These are phyloP conservation scores for Ulmus americana DNA, from an alignment of 331 rosid genomes.

Conservation along the genomic window DNA sequence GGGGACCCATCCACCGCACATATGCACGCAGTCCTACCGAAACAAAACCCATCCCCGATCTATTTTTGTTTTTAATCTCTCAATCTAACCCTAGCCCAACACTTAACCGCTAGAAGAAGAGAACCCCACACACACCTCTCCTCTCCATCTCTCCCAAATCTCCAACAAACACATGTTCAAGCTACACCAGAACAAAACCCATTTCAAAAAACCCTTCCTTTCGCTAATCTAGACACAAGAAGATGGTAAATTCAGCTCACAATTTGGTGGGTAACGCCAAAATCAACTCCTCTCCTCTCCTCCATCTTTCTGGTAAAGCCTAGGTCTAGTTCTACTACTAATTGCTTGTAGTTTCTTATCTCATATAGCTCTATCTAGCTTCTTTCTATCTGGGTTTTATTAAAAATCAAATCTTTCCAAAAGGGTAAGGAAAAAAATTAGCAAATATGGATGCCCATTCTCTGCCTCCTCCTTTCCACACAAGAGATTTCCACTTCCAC, in stretches of 20 bases:
- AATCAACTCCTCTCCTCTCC: slow-evolving; percentile 20
- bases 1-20: slow-evolving; percentile 91
- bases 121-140: slow-evolving; percentile 4
- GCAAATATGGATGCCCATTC: slow-evolving; percentile 64
- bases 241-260: slow-evolving; percentile 19
- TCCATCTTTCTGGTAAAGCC: slow-evolving; percentile 13
- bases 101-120: slow-evolving; percentile 3
- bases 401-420: neutral
- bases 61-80: neutral
- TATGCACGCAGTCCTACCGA: slow-evolving; percentile 50
- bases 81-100: slow-evolving; percentile 49
- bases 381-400: neutral
- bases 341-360: neutral
- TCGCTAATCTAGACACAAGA: neutral
- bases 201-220: too few relatives aligned
- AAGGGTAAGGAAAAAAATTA: neutral
- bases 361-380: neutral
- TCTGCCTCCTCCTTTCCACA: slow-evolving; percentile 85
- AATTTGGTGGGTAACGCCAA: slow-evolving; percentile 25
- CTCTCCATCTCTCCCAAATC: slow-evolving; percentile 20
- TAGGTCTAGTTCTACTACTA: neutral
- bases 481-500: slow-evolving; percentile 70
- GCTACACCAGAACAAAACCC: neutral
- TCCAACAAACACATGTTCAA: slow-evolving; percentile 13
- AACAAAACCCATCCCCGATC: slow-evolving; percentile 41